Evolutionary conservation across 2,329 filamentous ascomycete species (phyloP), one percentile per base, ranked within the genome.

Genomic region (Fusarium denticulatum): DNA sequence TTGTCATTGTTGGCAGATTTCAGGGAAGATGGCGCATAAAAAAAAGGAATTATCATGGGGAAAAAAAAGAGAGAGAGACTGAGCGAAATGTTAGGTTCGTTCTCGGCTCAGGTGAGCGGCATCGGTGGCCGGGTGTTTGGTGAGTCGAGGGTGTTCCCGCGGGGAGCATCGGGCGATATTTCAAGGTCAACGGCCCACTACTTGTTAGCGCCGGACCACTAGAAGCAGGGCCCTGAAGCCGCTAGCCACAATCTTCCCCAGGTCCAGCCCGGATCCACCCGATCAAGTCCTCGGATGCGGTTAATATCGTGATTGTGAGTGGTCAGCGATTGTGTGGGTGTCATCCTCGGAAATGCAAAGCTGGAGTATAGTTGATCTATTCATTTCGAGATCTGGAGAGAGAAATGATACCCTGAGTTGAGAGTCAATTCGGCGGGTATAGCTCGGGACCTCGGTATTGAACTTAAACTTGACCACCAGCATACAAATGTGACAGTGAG

Each of bases 231-330:
- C 36, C 57, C 59, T 67, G 60, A 59, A 36, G 22, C 60, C 71
- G 67, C 71, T 68, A 73, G 55, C 46, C 46, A 42, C 26, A 67
- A 11, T 34, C 24, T 67, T 67, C 67, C 71, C 71, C 71, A 64
- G 71, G 68, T 71, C 61, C 71, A 72, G 71, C 71, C 71, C 71
- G 71, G 67, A 62, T 74, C 71, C 71, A 72, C 71, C 71, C 71
- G 71, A 73, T 64, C 30, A 26, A 40, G 49, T 60, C 66, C 71
- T 66, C 58, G 50, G 58, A 59, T n/a, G 53, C 55, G 58, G 71
- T 67, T 53, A 64, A 64, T 52, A 42, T 55, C 47, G 47, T 39
- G 49, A 40, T 9, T 43, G 28, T 73, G 71, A 73, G 28, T 73
- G 71, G 71, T 34, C 24, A 11, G n/a, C 20, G 11, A 50, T 32